Conservation (phyloP, 1,284 basidiomycete genomes). For the Marasmius oreades region DNA sequence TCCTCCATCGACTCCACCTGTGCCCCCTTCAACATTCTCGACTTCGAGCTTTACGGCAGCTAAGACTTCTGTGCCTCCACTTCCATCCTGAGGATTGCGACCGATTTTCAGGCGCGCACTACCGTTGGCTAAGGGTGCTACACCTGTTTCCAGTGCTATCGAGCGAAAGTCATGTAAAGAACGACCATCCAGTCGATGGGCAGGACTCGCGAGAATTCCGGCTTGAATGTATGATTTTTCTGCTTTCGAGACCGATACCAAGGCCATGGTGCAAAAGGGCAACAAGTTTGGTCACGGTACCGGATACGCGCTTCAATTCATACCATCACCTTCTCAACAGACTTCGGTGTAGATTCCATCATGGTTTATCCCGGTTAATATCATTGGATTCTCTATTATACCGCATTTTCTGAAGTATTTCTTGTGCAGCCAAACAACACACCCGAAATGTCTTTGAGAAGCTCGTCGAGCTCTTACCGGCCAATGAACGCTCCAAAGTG, state of each 20-base stretch:
- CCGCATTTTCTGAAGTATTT: constrained; percentile 6
- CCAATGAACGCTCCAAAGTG: constrained; percentile 49
- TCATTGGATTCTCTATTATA: constrained; percentile 4
- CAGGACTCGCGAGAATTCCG: constrained; percentile 51
- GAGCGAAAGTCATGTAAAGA: constrained; percentile 57
- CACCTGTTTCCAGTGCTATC: constrained; percentile 70
- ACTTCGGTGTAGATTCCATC: not conserved
- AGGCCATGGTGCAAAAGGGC: constrained; percentile 19
- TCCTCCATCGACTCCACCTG: constrained; percentile 47
- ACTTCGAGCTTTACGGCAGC: constrained; percentile 76
- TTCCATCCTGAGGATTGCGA: constrained; percentile 47
- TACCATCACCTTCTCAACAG: not conserved
- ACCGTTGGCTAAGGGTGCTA: constrained; percentile 74
- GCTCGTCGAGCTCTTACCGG: constrained; percentile 45
- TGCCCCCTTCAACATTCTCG: constrained; percentile 44
- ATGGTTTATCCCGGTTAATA: constrained; percentile 36
- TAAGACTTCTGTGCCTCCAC: constrained; percentile 65
- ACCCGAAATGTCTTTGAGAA: constrained; percentile 47
- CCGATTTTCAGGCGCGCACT: constrained; percentile 72
- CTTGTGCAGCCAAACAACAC: constrained; percentile 38
- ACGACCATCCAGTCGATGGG: constrained; percentile 68
- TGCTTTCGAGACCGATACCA: constrained; percentile 59
- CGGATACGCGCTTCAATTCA: no score
- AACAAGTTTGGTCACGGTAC: no score
- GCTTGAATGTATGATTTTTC: constrained; percentile 72